Base-by-base conservation (phyloP, 176 grass and related monocot species). In the Hordeum marinum region DNA sequence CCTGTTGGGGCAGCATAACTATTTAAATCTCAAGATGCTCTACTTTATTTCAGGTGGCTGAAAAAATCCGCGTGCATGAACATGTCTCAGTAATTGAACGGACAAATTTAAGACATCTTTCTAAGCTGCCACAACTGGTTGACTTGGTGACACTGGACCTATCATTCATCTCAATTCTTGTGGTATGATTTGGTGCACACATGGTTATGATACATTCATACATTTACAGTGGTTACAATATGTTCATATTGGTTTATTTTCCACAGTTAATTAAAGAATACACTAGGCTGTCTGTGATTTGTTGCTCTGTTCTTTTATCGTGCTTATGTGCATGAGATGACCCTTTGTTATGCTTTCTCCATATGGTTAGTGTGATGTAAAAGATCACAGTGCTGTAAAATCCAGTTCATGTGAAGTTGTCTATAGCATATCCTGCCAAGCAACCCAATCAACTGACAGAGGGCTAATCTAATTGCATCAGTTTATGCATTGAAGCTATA, bases 71-170 rank as follows among this genome's bases (percentile, higher is more conserved):
- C 10, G 79, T 32, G 73, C 87, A 98, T 79, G 85, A 95, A 82
- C 58, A 21, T 37, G 96, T 98, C 68, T 85, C 90, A 70, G 85
- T 95, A 25, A 98, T 98, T 21, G 96, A 98, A 72, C 83, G 91
- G 12, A 98, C 96, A 68, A 98, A 98, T 85, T 91, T 98, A 87
- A 95, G 96, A 95, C 87, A 98, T 89, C 89, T 98, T 74, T 65
- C 91, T 75, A 78, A 90, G 75, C 64, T 98, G 58, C 93, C 96
- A 45, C 83, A 95, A 86, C 61, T 71, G 20, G 89, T 98, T 72
- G 96, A 98, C 75, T 54, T 95, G 75, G 96, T 90, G 89, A 98
- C 96, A 2, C 26, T 98, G 69, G 96, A 95, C 75, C 86, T 98
- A 77, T 98, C 93, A 55, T 98, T 98, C 72, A 98, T 98, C 80